Conservation (phyloP, 2,329 filamentous ascomycete genomes). For the Venturia carpophila region DNA sequence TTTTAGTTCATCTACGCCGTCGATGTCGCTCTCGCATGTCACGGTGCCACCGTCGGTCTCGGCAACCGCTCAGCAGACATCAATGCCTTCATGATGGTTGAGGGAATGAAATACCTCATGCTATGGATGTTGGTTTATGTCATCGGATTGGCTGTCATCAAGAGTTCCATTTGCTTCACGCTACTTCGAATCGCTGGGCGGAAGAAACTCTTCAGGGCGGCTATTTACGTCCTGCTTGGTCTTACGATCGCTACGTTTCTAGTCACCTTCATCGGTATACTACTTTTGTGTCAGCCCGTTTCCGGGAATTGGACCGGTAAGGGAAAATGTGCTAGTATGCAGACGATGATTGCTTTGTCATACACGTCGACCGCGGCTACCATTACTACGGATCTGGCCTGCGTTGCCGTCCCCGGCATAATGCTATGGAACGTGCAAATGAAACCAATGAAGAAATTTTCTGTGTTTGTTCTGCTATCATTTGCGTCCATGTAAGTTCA, state of each 20-base stretch:
- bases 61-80: neutral
- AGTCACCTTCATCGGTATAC: conserved; percentile 4
- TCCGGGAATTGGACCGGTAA: neutral
- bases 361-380: conserved; percentile 4
- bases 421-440: conserved; percentile 1
- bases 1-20: neutral
- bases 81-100: conserved; percentile 1
- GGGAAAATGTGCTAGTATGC: conserved; percentile 5
- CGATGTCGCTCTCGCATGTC: conserved; percentile 3
- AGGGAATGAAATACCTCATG: conserved; percentile 4
- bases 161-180: neutral
- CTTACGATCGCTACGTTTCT: neutral
- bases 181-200: neutral
- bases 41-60: neutral
- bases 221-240: neutral
- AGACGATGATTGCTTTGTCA: conserved; percentile 4
- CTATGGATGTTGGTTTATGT: conserved; percentile 7
- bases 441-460: neutral
- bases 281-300: neutral
- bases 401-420: neutral
- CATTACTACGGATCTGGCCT: conserved; percentile 1
- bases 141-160: neutral
- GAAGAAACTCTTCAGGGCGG: neutral
- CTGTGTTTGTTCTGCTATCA: neutral
- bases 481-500: conserved; percentile 5